Conservation (phyloP, 352 stramenopile genomes). For the Plasmopara halstedii region DNA sequence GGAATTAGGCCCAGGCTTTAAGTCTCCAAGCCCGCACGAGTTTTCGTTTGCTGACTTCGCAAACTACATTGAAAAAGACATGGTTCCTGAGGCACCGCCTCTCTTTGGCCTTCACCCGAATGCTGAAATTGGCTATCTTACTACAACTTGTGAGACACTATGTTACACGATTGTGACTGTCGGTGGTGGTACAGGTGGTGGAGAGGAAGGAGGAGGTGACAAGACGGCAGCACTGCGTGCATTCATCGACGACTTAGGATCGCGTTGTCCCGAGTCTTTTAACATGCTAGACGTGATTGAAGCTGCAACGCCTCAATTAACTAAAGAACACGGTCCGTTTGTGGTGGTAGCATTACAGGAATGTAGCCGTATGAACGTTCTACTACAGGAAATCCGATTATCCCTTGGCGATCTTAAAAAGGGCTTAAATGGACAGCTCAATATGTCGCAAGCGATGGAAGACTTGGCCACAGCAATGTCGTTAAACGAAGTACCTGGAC, state of each 20-base stretch:
- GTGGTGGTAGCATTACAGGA: constrained; percentile 93
- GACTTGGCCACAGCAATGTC: constrained; percentile 88
- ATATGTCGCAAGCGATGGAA: constrained; percentile 94
- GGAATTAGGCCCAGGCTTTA: constrained; percentile 93
- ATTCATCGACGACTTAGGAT: constrained; percentile 89
- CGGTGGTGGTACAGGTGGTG: constrained; percentile 53
- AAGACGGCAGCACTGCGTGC: constrained; percentile 68
- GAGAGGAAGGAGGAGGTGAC: constrained; percentile 35
- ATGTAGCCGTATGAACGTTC: constrained; percentile 91
- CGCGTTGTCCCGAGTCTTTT: constrained; percentile 87
- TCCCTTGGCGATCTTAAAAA: constrained; percentile 93
- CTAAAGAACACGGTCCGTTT: constrained; percentile 86
- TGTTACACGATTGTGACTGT: constrained; percentile 93
- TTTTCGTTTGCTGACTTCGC: constrained; percentile 80
- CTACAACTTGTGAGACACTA: constrained; percentile 85
- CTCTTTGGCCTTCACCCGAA: constrained; percentile 94
- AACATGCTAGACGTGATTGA: constrained; percentile 89
- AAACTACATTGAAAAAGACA: constrained; percentile 91
- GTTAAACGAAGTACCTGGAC: constrained; percentile 91
- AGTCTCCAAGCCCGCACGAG: constrained; percentile 81
- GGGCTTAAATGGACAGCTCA: constrained; percentile 92
- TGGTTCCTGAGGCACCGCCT: constrained; percentile 88
- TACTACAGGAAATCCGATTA: constrained; percentile 87
- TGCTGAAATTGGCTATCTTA: constrained; percentile 94
- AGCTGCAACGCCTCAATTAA: constrained; percentile 81